Base-by-base conservation (phyloP, 148 eudicot species). In the Camellia lanceoleosa region DNA sequence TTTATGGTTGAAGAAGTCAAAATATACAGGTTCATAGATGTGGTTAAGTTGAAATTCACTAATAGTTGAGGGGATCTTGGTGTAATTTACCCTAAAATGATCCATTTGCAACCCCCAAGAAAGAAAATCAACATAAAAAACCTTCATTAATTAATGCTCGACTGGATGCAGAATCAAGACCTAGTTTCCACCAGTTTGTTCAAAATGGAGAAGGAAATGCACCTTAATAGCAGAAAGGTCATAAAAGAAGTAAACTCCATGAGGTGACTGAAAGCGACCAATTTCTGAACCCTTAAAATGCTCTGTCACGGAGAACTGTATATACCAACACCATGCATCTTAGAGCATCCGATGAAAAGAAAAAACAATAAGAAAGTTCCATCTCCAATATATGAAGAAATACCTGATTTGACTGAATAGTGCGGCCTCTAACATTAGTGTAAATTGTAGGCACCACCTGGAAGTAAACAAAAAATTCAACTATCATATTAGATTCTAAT, bases 161-260 rank as follows among this genome's bases (percentile, higher is more conserved):
- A 52, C 44, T 18, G 51, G 49, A 30, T 18, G 43, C 44, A 41
- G 44, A 75, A 61, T 47, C 20, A 13, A 42, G 75, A 54, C 70
- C 66, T 44, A 66, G 46, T 41, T 70, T 75, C 63, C 18, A 67
- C 41, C 55, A 76, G 68, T 69, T 47, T 41, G 74, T 16, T 18
- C 19, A 44, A 78, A 54, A 76, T 19, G 11, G 23, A 81, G 72
- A 78, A 72, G 12, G 70, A 14, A 77, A 18, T 83, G 18, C 70
- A 92, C 98, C 98, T 92, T 91, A 61, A 94, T 89, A 56, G 98
- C 95, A 80, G 98, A 94, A 79, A 94, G 89, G 83, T 92, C 97
- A 70, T 92, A 94, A 84, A 87, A 91, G 91, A 94, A 94, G 91
- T 91, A 92, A 73, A 94, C 87, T 67, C 98, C 98, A n/a, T 91